phyloP scores from a whole-genome alignment of 306 rosid species.

The Vigna trinervia region DNA sequence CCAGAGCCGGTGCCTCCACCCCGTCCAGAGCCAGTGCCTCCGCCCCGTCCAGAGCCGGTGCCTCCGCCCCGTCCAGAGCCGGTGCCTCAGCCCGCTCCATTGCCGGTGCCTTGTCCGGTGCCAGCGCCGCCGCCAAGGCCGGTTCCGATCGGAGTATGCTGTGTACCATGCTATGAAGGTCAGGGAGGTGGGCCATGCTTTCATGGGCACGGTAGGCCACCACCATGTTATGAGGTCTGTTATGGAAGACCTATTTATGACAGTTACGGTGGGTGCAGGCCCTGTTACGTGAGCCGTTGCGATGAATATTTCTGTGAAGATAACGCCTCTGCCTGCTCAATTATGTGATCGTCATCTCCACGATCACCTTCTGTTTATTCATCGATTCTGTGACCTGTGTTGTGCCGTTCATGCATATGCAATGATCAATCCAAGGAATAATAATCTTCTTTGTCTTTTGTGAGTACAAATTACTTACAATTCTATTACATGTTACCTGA shows the following conservation, averaged over 20 bases:
- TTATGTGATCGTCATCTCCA: slow-evolving; percentile 54
- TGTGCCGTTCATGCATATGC: neutral
- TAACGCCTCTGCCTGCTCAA: slow-evolving; percentile 51
- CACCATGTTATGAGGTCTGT: slow-evolving; percentile 45
- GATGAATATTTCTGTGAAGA: slow-evolving; percentile 61
- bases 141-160: slow-evolving; percentile 47
- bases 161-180: slow-evolving; percentile 49
- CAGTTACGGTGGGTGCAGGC: slow-evolving; percentile 60
- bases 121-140: neutral
- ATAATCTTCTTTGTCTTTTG: slow-evolving; percentile 9
- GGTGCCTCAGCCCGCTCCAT: neutral
- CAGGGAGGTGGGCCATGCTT: slow-evolving; percentile 55
- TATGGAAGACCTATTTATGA: slow-evolving; percentile 62
- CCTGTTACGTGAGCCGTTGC: slow-evolving; percentile 50
- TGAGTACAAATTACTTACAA: neutral
- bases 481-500: neutral
- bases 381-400: too few relatives aligned
- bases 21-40: neutral
- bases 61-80: neutral
- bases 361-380: too few relatives aligned
- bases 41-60: neutral
- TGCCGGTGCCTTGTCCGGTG: neutral
- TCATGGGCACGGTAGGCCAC: slow-evolving; percentile 40
- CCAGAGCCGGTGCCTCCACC: too few relatives aligned
- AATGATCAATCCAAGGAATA: neutral